These are phyloP conservation scores for Cenchrus fungigraminus DNA, from an alignment of 176 grass and related monocot genomes.

Conservation along the genomic window DNA sequence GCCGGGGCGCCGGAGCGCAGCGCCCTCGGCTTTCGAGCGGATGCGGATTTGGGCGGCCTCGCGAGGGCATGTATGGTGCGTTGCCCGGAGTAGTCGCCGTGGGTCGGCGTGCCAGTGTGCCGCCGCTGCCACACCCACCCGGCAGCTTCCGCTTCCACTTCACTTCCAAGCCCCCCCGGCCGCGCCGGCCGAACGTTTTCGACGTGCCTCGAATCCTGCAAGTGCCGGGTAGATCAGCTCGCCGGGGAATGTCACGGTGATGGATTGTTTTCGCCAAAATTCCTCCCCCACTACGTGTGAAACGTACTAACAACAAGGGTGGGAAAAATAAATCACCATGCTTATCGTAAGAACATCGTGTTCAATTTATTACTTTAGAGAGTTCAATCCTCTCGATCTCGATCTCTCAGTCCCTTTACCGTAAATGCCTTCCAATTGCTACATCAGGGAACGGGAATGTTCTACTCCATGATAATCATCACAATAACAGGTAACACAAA, in stretches of 20 bases:
- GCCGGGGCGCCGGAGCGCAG: background rate
- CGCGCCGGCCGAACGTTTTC: background rate
- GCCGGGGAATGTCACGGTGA: conserved; percentile 32
- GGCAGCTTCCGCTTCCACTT: background rate
- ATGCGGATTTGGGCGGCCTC: conserved; percentile 45
- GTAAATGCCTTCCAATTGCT: background rate
- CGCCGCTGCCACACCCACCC: conserved; percentile 11
- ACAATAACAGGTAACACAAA: conserved; percentile 18
- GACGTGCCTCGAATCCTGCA: conserved; percentile 24
- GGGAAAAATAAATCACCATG: background rate
- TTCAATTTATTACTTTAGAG: background rate
- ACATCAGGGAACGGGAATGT: conserved; percentile 20
- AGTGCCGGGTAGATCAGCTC: background rate
- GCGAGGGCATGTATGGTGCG: conserved; percentile 34
- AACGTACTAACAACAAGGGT: background rate
- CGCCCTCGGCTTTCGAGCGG: conserved; percentile 3
- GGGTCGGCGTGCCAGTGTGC: background rate
- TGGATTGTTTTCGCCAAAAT: background rate
- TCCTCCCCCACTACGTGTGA: background rate
- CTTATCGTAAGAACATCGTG: conserved; percentile 30
- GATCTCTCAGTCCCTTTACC: too few species aligned
- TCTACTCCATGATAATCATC: conserved; percentile 21
- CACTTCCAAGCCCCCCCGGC: too few species aligned
- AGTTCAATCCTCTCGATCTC: background rate
- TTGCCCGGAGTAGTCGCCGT: background rate